phyloP scores from a whole-genome alignment of 148 eudicot genomes.

The Drosera capensis region DNA sequence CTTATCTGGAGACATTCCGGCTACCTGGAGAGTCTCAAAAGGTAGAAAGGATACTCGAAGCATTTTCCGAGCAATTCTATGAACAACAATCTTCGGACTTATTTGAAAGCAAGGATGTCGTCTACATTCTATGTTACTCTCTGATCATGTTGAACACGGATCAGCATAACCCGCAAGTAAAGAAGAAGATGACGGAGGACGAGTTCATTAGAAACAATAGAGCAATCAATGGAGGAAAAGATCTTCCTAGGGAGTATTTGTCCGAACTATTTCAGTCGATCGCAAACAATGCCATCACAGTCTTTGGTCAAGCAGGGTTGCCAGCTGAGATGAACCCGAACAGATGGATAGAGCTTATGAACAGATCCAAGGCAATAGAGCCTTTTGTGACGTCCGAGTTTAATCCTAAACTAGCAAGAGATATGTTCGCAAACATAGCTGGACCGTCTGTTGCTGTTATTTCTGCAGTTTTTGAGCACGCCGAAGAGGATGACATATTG shows the following conservation, averaged over 20 bases:
- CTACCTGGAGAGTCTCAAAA: constrained; percentile 96
- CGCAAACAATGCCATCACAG: constrained; percentile 36
- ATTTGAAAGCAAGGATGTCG: constrained; percentile 68
- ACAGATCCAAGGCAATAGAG: constrained; percentile 27
- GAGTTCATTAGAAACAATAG: constrained; percentile 84
- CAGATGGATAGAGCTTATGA: constrained; percentile 69
- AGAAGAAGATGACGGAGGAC: constrained; percentile 97
- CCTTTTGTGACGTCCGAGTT: constrained; percentile 43
- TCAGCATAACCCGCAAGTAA: constrained; percentile 92
- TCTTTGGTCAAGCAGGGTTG: constrained; percentile 24
- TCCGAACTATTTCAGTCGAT: constrained; percentile 87
- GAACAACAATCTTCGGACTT: constrained; percentile 62
- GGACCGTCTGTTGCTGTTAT: constrained; percentile 80
- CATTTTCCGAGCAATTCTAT: constrained; percentile 60
- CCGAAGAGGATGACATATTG: constrained; percentile 74
- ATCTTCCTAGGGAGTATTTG: constrained; percentile 70
- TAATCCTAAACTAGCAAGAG: constrained; percentile 61
- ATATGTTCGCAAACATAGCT: constrained; percentile 81
- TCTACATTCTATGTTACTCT: constrained; percentile 61
- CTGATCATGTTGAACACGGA: constrained; percentile 94
- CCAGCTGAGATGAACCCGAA: constrained; percentile 63
- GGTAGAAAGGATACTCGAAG: constrained; percentile 67
- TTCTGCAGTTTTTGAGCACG: constrained; percentile 71
- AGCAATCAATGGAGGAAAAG: constrained; percentile 76
- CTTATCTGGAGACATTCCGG: constrained; percentile 61